phyloP scores from a whole-genome alignment of 2,329 filamentous ascomycete genomes.

The Chalara sp. region DNA sequence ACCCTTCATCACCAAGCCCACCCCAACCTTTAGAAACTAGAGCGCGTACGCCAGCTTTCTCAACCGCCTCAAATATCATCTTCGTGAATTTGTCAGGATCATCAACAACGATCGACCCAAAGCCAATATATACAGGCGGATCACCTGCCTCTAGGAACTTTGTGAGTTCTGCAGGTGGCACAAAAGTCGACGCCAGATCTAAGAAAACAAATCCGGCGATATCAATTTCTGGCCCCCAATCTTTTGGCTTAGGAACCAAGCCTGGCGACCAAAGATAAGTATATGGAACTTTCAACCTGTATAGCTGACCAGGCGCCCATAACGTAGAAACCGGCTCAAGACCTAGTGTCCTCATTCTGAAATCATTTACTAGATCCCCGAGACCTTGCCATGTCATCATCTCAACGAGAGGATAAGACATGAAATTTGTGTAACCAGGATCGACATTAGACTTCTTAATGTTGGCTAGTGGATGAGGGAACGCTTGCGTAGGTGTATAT shows the following conservation, averaged over 20 bases:
- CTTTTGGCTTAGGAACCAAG: slow-evolving; percentile 32
- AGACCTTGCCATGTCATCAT: slow-evolving; percentile 68
- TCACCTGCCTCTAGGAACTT: slow-evolving; percentile 55
- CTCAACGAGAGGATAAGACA: slow-evolving; percentile 60
- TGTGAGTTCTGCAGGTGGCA: slow-evolving; percentile 54
- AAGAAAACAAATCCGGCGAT: slow-evolving; percentile 66
- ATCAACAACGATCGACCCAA: slow-evolving; percentile 67
- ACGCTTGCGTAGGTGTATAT: slow-evolving; percentile 59
- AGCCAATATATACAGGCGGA: slow-evolving; percentile 45
- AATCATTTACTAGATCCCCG: slow-evolving; percentile 81
- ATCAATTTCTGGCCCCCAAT: slow-evolving; percentile 24
- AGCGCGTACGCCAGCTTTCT: slow-evolving; percentile 56
- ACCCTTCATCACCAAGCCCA: slow-evolving; percentile 48
- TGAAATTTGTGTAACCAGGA: slow-evolving; percentile 52
- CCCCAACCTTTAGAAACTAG: slow-evolving; percentile 70
- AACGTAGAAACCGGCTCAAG: slow-evolving; percentile 70
- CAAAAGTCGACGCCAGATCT: slow-evolving; percentile 55
- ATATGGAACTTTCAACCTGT: slow-evolving; percentile 58
- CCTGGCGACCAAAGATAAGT: slow-evolving; percentile 21
- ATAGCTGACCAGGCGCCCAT: slow-evolving; percentile 72
- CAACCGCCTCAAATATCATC: slow-evolving; percentile 63
- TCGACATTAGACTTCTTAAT: slow-evolving; percentile 56
- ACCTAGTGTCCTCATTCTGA: slow-evolving; percentile 64
- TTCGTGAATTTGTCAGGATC: slow-evolving; percentile 59
- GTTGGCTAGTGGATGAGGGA: slow-evolving; percentile 61